Conservation (phyloP, 164 flowering plant genomes). For the Tetrastigma voinierianum region DNA sequence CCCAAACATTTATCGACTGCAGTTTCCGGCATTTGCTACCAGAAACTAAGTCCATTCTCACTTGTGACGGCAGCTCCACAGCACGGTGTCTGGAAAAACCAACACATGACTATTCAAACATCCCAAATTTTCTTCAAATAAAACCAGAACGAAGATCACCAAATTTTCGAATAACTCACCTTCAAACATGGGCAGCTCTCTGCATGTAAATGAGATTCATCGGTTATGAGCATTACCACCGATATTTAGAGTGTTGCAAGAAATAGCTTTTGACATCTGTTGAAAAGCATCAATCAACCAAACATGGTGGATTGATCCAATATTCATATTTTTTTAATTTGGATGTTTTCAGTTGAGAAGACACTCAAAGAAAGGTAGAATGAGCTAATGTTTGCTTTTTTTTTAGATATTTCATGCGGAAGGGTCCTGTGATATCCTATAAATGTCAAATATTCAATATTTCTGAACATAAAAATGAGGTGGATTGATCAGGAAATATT, state of each 20-base stretch:
- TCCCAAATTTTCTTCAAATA: not conserved
- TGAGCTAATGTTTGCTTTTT: too few species aligned
- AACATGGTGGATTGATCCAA: too few species aligned
- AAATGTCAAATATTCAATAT: too few species aligned
- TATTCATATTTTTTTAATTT: too few species aligned
- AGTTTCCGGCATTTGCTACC: conserved; percentile 76
- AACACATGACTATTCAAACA: too few species aligned
- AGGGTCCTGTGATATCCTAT: too few species aligned
- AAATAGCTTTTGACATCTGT: conserved; percentile 75
- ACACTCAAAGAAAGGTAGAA: too few species aligned
- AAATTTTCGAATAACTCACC: conserved; percentile 33
- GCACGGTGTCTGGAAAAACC: conserved; percentile 61
- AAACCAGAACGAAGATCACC: not conserved
- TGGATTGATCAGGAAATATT: too few species aligned
- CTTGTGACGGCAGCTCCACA: conserved; percentile 96
- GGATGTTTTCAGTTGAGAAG: too few species aligned
- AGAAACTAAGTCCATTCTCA: conserved; percentile 70
- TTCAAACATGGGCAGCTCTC: conserved; percentile 67
- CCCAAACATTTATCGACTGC: conserved; percentile 80
- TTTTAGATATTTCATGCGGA: too few species aligned
- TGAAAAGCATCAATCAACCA: not conserved
- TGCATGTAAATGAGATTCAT: conserved; percentile 79
- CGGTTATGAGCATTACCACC: conserved; percentile 97
- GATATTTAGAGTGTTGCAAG: conserved; percentile 71
- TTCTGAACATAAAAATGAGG: too few species aligned